Base-by-base conservation (phyloP, 164 flowering plant species). In the Vitis cinerea region DNA sequence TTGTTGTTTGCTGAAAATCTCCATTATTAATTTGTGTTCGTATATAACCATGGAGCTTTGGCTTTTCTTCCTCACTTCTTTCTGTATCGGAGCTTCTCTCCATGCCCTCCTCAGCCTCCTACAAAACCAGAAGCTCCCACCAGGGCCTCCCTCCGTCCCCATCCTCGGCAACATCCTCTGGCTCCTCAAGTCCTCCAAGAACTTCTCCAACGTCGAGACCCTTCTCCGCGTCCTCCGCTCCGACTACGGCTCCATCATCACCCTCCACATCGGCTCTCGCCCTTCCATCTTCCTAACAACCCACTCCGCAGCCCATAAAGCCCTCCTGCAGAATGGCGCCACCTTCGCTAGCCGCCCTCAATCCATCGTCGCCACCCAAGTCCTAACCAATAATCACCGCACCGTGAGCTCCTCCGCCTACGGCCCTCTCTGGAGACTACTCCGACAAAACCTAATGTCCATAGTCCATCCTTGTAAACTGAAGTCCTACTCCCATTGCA, bases 391-490 rank as follows among this genome's bases (percentile, higher is more conserved):
- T 63, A 67, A 74, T 65, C 78, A 72, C 7, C 78, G 66, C 49
- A 80, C 52, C 63, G 66, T 85, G 47, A 74, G 58, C 67, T 62
- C 81, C 15, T 79, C 85, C 23, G 6, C 53, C 1, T 82, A 83
- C 55, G 87, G 89, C 15, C 80, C 85, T 0, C 61, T 59, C 4
- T 85, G 88, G 88, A 82, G 85, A 1, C 52, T 69, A 27, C 74
- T 85, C 19, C 82, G 86, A 29, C 82, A 83, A 1, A 83, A 83
- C 63, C 75, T 84, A 56, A 57, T 75, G 9, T 48, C 78, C 10
- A 37, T 37, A 3, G 44, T 37, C 44, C 44, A 37, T 37, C 44
- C 44, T 6, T 37, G 44, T 37, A 37, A 37, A 37, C 44, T 6
- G 74, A 84, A 55, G 68, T 80, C 47, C 70, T 86, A 54, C 75